Evolutionary conservation across 2,329 filamentous ascomycete genomes (phyloP), one percentile per base, ranked within the genome.

Genomic region (Hymenoscyphus fructigenus): DNA sequence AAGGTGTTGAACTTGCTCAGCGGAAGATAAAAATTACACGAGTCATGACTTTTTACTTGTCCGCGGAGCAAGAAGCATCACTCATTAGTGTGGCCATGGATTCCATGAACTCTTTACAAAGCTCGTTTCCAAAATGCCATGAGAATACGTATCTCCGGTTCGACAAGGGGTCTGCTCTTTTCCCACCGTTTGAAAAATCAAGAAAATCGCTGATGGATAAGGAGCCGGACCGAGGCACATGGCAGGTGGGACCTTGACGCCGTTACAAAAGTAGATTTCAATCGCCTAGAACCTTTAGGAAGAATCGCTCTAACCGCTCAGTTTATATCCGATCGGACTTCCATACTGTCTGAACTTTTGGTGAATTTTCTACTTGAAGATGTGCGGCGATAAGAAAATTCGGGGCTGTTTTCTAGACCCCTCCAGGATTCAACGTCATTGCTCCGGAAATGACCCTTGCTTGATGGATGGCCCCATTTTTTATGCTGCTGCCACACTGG

Each of bases 1-100:
- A 75, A 68, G 44, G 69, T 78, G 3, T 67, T 78, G 10, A 69
- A 71, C 61, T 63, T 74, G 57, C 57, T 76, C 50, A 72, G 70
- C 57, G 71, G 68, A 58, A 55, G 26, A 41, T 65, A 60, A 67
- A 29, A 66, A 59, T 55, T 61, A 60, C 63, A 67, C 59, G 59
- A 67, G 36, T 60, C 57, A 64, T 60, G 57, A 32, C 23, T 14
- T 41, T 44, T 26, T 4, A 60, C 12, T 23, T 60, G 36, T 36
- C 50, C 58, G 12, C 29, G 20, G 4, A 59, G 44, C n/a, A 59
- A 59, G 34, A 9, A 6, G 10, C 32, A 26, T 7, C 26, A n/a
- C 5, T 32, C 14, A 53, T 23, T 14, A 14, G 3, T 12, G 23
- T 53, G 7, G 47, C 12, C 14, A 32, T 59, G 57, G 57, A 59